Evolutionary conservation across 441 rosid genomes (phyloP).

Genomic region (Jatropha podagrica): DNA sequence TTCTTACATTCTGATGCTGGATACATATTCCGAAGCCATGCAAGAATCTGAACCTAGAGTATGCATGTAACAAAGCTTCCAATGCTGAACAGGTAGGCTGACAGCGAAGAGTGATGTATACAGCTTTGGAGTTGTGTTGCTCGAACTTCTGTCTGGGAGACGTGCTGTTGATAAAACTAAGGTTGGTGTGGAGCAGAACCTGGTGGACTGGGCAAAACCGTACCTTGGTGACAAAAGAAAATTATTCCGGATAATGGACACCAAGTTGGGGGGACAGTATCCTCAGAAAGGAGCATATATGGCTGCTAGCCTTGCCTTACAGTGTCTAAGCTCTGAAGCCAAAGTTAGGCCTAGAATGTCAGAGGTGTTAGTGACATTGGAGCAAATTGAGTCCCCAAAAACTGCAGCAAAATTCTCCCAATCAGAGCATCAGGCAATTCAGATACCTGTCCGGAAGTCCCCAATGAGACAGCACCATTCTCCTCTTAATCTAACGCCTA

Average conservation of each 20-base stretch:
- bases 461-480: constrained; percentile 35
- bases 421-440: constrained; percentile 16
- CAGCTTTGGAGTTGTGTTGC: constrained; percentile 84
- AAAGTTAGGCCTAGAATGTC: constrained; percentile 66
- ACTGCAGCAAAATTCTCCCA: constrained; percentile 21
- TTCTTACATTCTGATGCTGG: neutral
- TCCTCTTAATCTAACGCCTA: constrained; percentile 27
- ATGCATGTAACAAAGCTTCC: constrained; percentile 16
- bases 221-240: constrained; percentile 68
- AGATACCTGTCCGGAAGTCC: constrained; percentile 24
- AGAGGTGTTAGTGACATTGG: constrained; percentile 47
- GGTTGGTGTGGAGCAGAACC: constrained; percentile 65
- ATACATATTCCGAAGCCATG: neutral
- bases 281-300: constrained; percentile 62
- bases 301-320: constrained; percentile 58
- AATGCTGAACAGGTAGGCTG: constrained; percentile 58
- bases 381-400: constrained; percentile 47
- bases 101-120: constrained; percentile 80
- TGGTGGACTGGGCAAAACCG: constrained; percentile 88
- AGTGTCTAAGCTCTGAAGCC: constrained; percentile 48
- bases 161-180: constrained; percentile 74
- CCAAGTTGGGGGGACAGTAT: constrained; percentile 67
- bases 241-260: constrained; percentile 64
- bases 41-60: neutral
- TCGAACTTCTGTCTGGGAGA: constrained; percentile 75